These are phyloP conservation scores for Cenchrus americanus DNA, from an alignment of 176 grass and related monocot genomes.

Conservation along the genomic window DNA sequence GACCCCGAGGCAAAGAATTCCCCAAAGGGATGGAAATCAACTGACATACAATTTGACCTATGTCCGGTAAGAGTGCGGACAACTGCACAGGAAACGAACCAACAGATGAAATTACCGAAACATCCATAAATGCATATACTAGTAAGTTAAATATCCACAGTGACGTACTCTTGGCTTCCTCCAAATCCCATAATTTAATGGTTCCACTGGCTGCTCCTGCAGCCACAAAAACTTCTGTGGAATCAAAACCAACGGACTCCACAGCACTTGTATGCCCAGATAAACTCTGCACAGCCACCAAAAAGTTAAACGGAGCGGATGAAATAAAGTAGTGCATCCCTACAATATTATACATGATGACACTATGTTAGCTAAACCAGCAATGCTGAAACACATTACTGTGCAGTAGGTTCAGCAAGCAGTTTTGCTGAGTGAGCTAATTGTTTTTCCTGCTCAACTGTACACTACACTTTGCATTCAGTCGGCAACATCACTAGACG, in stretches of 20 bases:
- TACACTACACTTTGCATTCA: neutral
- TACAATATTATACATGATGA: neutral
- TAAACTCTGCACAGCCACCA: conserved; percentile 67
- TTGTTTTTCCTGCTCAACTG: neutral
- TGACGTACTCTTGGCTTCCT: conserved; percentile 90
- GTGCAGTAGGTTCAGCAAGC: neutral
- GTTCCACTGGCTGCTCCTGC: conserved; percentile 96
- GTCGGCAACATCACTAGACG: neutral
- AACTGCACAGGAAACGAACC: conserved; percentile 60
- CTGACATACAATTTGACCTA: conserved; percentile 87
- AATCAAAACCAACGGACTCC: conserved; percentile 89
- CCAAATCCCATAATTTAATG: conserved; percentile 89
- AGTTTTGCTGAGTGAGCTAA: neutral
- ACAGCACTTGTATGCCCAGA: conserved; percentile 90
- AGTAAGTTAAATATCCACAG: conserved; percentile 15
- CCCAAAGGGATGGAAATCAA: conserved; percentile 98
- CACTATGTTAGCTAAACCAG: neutral
- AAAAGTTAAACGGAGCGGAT: conserved; percentile 8
- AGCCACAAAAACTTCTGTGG: conserved; percentile 86
- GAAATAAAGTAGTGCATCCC: conserved; percentile 5
- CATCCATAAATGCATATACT: conserved; percentile 1
- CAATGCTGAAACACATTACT: neutral
- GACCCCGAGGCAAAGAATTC: conserved; percentile 97
- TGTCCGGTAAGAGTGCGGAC: conserved; percentile 90
- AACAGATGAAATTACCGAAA: conserved; percentile 20